Evolutionary conservation across 2,329 filamentous ascomycete genomes (phyloP), one percentile per base, ranked within the genome.

Genomic region (Penicillium sp.): DNA sequence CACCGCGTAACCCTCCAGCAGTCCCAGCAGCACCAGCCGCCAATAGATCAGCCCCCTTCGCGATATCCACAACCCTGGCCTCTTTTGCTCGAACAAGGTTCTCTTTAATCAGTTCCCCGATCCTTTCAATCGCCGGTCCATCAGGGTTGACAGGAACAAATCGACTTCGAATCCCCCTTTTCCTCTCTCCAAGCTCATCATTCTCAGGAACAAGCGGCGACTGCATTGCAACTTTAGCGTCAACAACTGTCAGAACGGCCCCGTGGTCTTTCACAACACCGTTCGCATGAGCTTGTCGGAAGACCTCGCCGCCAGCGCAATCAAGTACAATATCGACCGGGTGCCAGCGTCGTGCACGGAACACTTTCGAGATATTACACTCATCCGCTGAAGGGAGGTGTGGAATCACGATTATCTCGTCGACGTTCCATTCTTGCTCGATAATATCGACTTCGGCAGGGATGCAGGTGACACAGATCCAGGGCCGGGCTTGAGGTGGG

Each of bases 261-360:
- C 73, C 72, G 5, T 63, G 57, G 41, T 73, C 66, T 41, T 66
- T 67, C 11, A 76, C 64, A 5, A 75, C 67, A 21, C 62, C 50
- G 0, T 66, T 58, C 3, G 64, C 66, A 60, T 74, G 69, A 14
- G 66, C 66, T 42, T 72, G 67, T n/a, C 55, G 63, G 53, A 74
- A 68, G 38, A 69, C 67, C 31, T 67, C 56, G 3, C 64, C 62
- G 29, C 71, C 73, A 11, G 67, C 61, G 50, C 73, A 76, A 48
- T 77, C 75, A 22, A 77, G 56, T 9, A 77, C 72, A 7, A 77
- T 55, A 58, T 77, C 73, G 8, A 76, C 73, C 0, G 73, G 71
- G 1, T 55, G 53, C 67, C 71, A 75, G 10, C 58, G 57, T 3
- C 63, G 66, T 5, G 61, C 46, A 9, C 60, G 61, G 62, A 75